phyloP scores from a whole-genome alignment of 179 eudicot species.

The Gypsophila paniculata region DNA sequence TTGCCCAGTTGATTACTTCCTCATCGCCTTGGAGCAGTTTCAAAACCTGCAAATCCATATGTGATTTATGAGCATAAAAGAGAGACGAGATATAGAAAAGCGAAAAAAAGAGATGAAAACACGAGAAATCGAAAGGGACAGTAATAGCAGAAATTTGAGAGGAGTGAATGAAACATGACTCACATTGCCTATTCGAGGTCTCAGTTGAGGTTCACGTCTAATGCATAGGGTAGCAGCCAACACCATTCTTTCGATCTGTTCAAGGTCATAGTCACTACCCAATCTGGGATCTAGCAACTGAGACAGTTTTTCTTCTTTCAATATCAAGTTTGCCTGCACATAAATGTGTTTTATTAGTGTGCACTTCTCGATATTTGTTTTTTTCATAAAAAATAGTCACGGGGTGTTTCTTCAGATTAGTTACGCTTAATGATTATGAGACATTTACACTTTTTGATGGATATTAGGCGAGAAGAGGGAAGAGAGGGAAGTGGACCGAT shows the following conservation, averaged over 20 bases:
- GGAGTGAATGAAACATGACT: constrained; percentile 18
- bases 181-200: constrained; percentile 45
- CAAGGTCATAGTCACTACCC: constrained; percentile 26
- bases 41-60: constrained; percentile 28
- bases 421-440: too few species aligned
- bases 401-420: too few species aligned
- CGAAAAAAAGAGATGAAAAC: neutral
- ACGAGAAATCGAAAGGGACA: neutral
- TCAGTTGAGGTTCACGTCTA: constrained; percentile 34
- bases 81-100: neutral
- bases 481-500: too few species aligned
- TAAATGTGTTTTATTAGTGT: constrained; percentile 1
- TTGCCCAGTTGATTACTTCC: constrained; percentile 43
- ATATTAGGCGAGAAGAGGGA: too few species aligned
- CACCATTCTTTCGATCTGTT: constrained; percentile 36
- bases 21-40: constrained; percentile 48
- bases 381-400: too few species aligned
- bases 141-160: neutral
- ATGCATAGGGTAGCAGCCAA: constrained; percentile 49
- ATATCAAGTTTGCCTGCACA: constrained; percentile 34
- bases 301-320: constrained; percentile 33
- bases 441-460: too few species aligned
- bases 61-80: neutral
- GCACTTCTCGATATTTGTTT: neutral
- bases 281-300: constrained; percentile 35